phyloP scores from a whole-genome alignment of 768 basidiomycete genomes.

The Rhodosporidiobolus odoratus region DNA sequence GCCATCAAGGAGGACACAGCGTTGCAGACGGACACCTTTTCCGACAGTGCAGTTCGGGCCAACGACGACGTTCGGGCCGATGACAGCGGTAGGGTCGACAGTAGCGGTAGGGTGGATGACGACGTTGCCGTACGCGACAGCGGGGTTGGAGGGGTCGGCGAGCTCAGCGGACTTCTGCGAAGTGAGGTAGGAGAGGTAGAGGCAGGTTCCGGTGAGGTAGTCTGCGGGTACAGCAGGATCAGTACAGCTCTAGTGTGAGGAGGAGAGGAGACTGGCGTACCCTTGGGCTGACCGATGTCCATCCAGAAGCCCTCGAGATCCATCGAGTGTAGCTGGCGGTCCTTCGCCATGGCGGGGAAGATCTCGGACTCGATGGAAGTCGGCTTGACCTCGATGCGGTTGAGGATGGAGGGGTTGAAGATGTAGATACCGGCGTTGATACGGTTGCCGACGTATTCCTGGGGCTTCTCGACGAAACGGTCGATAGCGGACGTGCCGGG shows the following conservation, averaged over 20 bases:
- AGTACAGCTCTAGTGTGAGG: background rate
- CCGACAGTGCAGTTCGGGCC: conserved; percentile 51
- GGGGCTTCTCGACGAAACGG: conserved; percentile 54
- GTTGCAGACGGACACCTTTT: conserved; percentile 50
- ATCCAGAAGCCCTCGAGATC: conserved; percentile 54
- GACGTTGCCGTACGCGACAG: conserved; percentile 51
- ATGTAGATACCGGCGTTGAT: conserved; percentile 56
- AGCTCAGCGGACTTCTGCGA: conserved; percentile 41
- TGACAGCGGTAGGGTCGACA: conserved; percentile 48
- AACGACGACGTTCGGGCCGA: conserved; percentile 53
- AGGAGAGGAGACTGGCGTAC: conserved; percentile 43
- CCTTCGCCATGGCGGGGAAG: conserved; percentile 51
- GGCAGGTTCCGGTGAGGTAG: conserved; percentile 49
- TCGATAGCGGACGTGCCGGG: conserved; percentile 50
- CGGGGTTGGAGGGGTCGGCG: conserved; percentile 49
- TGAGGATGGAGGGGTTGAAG: conserved; percentile 52
- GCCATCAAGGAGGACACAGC: conserved; percentile 52
- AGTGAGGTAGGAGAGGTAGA: conserved; percentile 52
- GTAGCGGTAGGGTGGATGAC: conserved; percentile 50
- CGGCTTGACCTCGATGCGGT: conserved; percentile 52
- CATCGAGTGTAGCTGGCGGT: conserved; percentile 51
- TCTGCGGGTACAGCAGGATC: conserved; percentile 1
- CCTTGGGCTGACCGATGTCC: conserved; percentile 54
- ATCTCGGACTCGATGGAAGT: conserved; percentile 53
- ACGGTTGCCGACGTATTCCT: conserved; percentile 53